phyloP scores from a whole-genome alignment of 306 rosid species.

The Cajanus cajan region DNA sequence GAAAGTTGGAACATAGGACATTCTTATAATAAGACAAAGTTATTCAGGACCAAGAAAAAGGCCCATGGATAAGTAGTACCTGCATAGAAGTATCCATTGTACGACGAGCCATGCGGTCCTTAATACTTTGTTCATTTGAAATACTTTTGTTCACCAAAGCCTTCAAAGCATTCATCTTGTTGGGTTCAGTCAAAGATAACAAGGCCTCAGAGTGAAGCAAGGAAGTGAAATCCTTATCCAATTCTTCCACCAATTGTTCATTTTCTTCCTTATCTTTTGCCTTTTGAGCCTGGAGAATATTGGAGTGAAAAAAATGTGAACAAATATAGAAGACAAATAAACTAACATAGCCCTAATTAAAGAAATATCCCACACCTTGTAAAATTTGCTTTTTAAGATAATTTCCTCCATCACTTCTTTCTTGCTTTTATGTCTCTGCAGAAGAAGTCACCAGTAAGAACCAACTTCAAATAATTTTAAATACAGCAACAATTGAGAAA shows the following conservation, averaged over 20 bases:
- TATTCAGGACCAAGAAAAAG: background rate
- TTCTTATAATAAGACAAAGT: slow-evolving; percentile 4
- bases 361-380: slow-evolving; percentile 53
- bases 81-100: slow-evolving; percentile 34
- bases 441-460: slow-evolving; percentile 19
- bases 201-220: slow-evolving; percentile 58
- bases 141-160: slow-evolving; percentile 56
- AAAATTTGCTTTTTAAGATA: slow-evolving; percentile 75
- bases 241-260: slow-evolving; percentile 67
- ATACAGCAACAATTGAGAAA: background rate
- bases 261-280: slow-evolving; percentile 86
- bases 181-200: slow-evolving; percentile 59
- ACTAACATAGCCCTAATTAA: background rate
- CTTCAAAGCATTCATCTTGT: slow-evolving; percentile 69
- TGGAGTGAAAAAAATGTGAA: slow-evolving; percentile 14
- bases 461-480: slow-evolving; percentile 21
- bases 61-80: slow-evolving; percentile 45
- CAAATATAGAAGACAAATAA: slow-evolving; percentile 6
- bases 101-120: slow-evolving; percentile 35
- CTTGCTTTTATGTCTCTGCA: slow-evolving; percentile 81
- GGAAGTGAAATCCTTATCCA: slow-evolving; percentile 66
- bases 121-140: slow-evolving; percentile 45
- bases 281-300: slow-evolving; percentile 72
- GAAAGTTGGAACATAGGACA: slow-evolving; percentile 21
- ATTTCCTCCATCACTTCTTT: slow-evolving; percentile 87